Evolutionary conservation across 2,329 filamentous ascomycete species (phyloP).

Genomic region (Apiospora aurea): DNA sequence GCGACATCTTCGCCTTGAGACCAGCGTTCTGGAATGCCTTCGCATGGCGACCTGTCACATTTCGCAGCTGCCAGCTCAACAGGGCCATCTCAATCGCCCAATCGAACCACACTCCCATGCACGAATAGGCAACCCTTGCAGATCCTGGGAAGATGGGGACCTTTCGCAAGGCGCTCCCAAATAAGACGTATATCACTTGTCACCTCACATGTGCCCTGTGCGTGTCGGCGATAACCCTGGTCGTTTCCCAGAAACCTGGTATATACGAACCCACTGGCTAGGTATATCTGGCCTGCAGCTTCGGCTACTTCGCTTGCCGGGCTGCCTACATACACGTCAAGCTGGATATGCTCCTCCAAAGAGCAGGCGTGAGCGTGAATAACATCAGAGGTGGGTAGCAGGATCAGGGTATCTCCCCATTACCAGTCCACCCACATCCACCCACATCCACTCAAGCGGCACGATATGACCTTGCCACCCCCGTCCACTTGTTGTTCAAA

Average conservation of each 20-base stretch:
- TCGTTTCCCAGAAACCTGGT: slow-evolving; percentile 14
- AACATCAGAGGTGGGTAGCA: neutral
- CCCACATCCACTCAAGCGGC: neutral
- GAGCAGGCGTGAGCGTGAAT: neutral
- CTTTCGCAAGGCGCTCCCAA: neutral
- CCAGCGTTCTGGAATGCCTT: slow-evolving; percentile 6
- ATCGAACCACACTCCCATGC: neutral
- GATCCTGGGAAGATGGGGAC: neutral
- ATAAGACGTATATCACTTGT: slow-evolving; percentile 11
- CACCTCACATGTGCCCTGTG: neutral
- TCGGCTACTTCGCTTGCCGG: slow-evolving; percentile 13
- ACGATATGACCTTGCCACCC: slow-evolving; percentile 15
- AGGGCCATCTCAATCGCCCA: neutral
- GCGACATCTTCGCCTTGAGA: neutral
- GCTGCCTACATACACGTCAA: slow-evolving; percentile 15
- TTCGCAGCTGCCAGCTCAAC: slow-evolving; percentile 12
- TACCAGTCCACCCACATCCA: neutral
- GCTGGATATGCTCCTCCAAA: neutral
- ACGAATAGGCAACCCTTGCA: neutral
- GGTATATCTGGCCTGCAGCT: slow-evolving; percentile 12
- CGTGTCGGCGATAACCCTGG: neutral
- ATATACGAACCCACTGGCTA: slow-evolving; percentile 10
- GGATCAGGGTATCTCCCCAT: neutral
- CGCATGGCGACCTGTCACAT: neutral
- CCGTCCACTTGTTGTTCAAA: neutral